phyloP scores from a whole-genome alignment of 768 basidiomycete species.

The Rhizopogon vulgaris region DNA sequence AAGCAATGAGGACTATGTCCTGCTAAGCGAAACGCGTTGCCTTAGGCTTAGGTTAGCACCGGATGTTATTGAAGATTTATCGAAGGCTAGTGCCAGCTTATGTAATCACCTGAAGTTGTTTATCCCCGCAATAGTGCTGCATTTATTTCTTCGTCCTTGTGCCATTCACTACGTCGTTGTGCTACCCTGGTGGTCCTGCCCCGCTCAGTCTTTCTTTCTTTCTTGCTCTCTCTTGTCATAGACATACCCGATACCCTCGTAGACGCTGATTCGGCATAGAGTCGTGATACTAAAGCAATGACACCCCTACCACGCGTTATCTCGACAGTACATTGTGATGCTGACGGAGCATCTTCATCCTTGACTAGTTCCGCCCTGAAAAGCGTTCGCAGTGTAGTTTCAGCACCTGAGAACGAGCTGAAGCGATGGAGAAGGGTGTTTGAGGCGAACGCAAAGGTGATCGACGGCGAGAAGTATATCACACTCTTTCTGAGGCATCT shows the following conservation, averaged over 20 bases:
- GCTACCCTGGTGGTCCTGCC: conserved; percentile 12
- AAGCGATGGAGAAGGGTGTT: conserved; percentile 87
- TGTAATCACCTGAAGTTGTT: conserved; percentile 15
- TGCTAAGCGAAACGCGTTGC: not conserved
- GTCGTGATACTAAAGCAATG: conserved; percentile 24
- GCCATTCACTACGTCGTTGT: conserved; percentile 5
- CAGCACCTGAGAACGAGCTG: conserved; percentile 75
- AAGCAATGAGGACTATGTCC: not conserved
- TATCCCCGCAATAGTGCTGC: conserved; percentile 29
- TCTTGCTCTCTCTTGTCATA: conserved; percentile 18
- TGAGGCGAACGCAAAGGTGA: conserved; percentile 72
- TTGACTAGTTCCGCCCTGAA: conserved; percentile 51
- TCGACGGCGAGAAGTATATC: conserved; percentile 79
- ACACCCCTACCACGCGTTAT: conserved; percentile 35
- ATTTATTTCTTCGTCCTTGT: not conserved
- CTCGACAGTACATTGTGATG: conserved; percentile 51
- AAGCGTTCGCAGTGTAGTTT: conserved; percentile 61
- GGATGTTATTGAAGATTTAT: too few species aligned
- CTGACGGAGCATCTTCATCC: conserved; percentile 32
- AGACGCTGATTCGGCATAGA: conserved; percentile 24
- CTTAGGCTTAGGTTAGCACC: not conserved
- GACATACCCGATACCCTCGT: conserved; percentile 30
- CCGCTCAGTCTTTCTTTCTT: conserved; percentile 12
- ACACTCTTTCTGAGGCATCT: conserved; percentile 13
- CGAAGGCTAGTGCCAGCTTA: conserved; percentile 29